Evolutionary conservation across 179 eudicot species (phyloP), one percentile per base, ranked within the genome.

Genomic region (Silene vulgaris): DNA sequence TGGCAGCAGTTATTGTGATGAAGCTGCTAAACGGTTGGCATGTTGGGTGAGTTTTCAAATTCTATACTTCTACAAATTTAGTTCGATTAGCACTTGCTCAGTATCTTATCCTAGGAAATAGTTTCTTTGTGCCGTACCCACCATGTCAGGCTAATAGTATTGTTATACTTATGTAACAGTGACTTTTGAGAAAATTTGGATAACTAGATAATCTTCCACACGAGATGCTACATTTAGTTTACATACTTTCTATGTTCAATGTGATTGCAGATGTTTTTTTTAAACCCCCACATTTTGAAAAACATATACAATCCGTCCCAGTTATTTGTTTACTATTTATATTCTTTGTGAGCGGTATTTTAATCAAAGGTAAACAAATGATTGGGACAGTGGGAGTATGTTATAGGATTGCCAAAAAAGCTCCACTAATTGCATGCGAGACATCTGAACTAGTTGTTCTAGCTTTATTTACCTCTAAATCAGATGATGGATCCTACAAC

Each of bases 11-110:
- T 83, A 87, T 79, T 95, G 99, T 56, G 89, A 92, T 80, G 89
- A 85, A 79, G 96, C 99, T 82, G 99, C 99, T 11, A 90, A 88
- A 84, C 88, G 89, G 56, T 85, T 95, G 30, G 99, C 99, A 8
- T 95, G 99, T 78, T 95, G 99, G 99, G 99, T 95, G 81, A 84
- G 95, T 81, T 43, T 61, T 65, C 69, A 2, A 40, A 61, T 29
- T 20, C 6, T 57, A 32, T 78, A 32, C 16, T 37, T 66, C 8
- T 73, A 8, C 57, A 64, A 69, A 21, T 71, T 17, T 54, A 17
- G 8, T 61, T 77, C 3, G n/a, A 45, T 17, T 43, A 64, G 37
- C 17, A 23, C 37, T 64, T 64, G 14, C 2, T 21, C n/a, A 23
- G 29, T 63, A 8, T 29, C 2, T n/a, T 61, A 1, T 8, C 29